phyloP scores from a whole-genome alignment of 1,284 basidiomycete species.

The Moesziomyces sp. region DNA sequence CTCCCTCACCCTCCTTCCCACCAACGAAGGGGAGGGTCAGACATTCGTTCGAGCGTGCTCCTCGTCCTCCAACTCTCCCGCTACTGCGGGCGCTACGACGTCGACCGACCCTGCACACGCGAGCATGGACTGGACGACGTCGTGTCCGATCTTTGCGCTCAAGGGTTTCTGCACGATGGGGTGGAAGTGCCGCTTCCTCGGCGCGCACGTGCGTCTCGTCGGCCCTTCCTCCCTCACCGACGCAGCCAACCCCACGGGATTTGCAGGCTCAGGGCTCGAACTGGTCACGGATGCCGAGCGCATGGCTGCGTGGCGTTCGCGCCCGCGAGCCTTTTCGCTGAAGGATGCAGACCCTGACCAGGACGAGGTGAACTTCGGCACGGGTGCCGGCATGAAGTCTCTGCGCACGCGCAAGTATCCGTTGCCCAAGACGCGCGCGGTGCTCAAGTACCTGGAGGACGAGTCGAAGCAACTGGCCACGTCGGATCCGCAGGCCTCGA shows the following conservation, averaged over 20 bases:
- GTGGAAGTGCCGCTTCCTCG: slow-evolving; percentile 89
- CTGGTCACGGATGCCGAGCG: slow-evolving; percentile 74
- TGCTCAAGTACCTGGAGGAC: slow-evolving; percentile 43
- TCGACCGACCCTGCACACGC: slow-evolving; percentile 47
- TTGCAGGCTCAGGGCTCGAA: slow-evolving; percentile 61
- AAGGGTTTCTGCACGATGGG: slow-evolving; percentile 85
- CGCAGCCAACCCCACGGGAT: slow-evolving; percentile 7
- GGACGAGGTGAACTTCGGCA: slow-evolving; percentile 81
- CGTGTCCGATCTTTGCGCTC: slow-evolving; percentile 79
- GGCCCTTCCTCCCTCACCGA: slow-evolving; percentile 28
- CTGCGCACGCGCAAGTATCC: slow-evolving; percentile 52
- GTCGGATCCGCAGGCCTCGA: slow-evolving; percentile 22
- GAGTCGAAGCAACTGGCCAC: slow-evolving; percentile 40
- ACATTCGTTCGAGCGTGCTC: slow-evolving; percentile 35
- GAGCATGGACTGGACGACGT: slow-evolving; percentile 73
- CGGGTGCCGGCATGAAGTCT: slow-evolving; percentile 51
- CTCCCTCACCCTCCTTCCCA: slow-evolving; percentile 16
- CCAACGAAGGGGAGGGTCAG: slow-evolving; percentile 6
- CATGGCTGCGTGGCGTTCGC: slow-evolving; percentile 57
- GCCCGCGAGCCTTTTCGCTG: slow-evolving; percentile 26
- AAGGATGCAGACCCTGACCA: slow-evolving; percentile 71
- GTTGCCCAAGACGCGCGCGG: slow-evolving; percentile 50
- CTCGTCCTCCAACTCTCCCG: slow-evolving; percentile 62
- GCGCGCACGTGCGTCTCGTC: slow-evolving; percentile 73
- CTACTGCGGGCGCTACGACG: neutral